These are phyloP conservation scores for Vaccinium vitisidaea DNA, from an alignment of 148 eudicot species.

Conservation along the genomic window DNA sequence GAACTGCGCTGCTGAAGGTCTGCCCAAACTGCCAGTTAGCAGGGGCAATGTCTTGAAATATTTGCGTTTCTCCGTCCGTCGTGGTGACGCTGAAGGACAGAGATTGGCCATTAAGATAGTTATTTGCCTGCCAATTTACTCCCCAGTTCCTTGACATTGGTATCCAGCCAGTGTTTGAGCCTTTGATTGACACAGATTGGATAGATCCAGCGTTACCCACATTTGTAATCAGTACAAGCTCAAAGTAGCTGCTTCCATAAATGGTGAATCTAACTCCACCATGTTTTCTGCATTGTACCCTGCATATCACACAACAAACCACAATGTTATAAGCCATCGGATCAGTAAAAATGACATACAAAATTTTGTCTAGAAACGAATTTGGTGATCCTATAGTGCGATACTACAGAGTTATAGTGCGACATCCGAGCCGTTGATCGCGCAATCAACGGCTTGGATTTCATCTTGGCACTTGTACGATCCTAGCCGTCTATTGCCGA, in stretches of 20 bases:
- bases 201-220: constrained; percentile 79
- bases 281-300: constrained; percentile 75
- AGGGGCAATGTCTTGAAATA: constrained; percentile 47
- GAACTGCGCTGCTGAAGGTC: constrained; percentile 53
- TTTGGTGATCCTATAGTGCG: too few species aligned
- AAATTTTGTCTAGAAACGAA: too few species aligned
- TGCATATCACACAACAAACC: constrained; percentile 13
- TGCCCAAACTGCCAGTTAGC: constrained; percentile 77
- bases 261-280: constrained; percentile 88
- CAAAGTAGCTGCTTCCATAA: constrained; percentile 80
- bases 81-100: constrained; percentile 71
- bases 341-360: too few species aligned
- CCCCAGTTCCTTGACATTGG: constrained; percentile 93
- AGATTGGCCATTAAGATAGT: constrained; percentile 63
- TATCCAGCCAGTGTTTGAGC: constrained; percentile 63
- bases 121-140: constrained; percentile 82
- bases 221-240: constrained; percentile 68
- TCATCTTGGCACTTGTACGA: too few species aligned
- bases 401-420: too few species aligned
- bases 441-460: too few species aligned
- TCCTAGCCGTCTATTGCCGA: too few species aligned
- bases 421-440: too few species aligned
- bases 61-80: constrained; percentile 50
- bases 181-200: constrained; percentile 60
- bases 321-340: not conserved